These are phyloP conservation scores for Drechslerella stenobrocha DNA, from an alignment of 2,329 filamentous ascomycete genomes.

Conservation along the genomic window DNA sequence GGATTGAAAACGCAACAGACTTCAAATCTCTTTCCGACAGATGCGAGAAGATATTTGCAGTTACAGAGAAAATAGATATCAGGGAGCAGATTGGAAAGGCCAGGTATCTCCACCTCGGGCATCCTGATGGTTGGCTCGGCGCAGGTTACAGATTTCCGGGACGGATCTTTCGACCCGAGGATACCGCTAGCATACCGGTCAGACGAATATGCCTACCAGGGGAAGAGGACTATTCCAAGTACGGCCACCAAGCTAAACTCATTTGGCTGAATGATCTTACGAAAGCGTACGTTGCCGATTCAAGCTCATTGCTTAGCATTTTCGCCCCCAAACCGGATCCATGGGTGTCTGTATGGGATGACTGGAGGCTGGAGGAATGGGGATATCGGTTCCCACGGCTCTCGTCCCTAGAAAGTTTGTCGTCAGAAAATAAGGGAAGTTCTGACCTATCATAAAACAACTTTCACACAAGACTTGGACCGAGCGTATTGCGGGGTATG, in stretches of 20 bases:
- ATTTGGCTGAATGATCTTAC: conserved; percentile 1
- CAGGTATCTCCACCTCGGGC: conserved; percentile 1
- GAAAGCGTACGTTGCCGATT: background rate
- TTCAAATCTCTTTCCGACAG: conserved; percentile 10
- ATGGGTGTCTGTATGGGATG: conserved; percentile 18
- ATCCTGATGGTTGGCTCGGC: conserved; percentile 1
- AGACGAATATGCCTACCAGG: conserved; percentile 4
- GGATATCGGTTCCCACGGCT: conserved; percentile 8
- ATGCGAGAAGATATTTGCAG: conserved; percentile 1
- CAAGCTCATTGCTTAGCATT: conserved; percentile 3
- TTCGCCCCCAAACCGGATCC: conserved; percentile 6
- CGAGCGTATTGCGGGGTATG: no score
- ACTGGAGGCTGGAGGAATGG: conserved; percentile 23
- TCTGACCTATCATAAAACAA: no score
- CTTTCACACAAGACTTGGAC: no score
- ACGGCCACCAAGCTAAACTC: background rate
- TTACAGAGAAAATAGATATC: conserved; percentile 3
- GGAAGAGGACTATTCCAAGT: background rate
- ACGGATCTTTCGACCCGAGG: background rate
- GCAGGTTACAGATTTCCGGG: conserved; percentile 9
- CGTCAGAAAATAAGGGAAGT: no score
- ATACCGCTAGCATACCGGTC: background rate
- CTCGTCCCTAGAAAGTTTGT: background rate
- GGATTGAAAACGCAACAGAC: conserved; percentile 6
- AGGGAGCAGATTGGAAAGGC: conserved; percentile 1